Base-by-base conservation (phyloP, 2,329 filamentous ascomycete species). In the Trichophyton verrucosum region DNA sequence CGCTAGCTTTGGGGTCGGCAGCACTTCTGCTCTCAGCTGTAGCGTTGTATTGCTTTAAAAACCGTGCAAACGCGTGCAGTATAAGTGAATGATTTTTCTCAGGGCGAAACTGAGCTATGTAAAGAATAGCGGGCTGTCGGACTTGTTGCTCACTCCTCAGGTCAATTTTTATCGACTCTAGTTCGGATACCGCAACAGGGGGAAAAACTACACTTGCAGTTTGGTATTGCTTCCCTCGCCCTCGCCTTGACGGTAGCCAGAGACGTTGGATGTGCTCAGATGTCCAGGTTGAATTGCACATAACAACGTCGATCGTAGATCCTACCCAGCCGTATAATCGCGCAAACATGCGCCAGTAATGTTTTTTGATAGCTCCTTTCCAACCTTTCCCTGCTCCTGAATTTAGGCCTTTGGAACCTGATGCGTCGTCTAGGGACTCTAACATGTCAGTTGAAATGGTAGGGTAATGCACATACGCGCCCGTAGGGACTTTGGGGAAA, bases 371-470 rank as follows among this genome's bases (percentile, higher is more conserved):
- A 4, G 74, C 71, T 9, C 92, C 92, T 62, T 83, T 85, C 30
- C 81, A 69, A 0, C 92, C 92, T 33, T 78, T 80, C 1, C 91
- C 92, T 60, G 88, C 81, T 36, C 92, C 91, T 3, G 91, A 88
- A 71, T 97, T 94, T 61, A 95, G 79, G 2, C 92, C 88, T 74
- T 83, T 86, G 60, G 72, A 73, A 13, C 85, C 87, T 56, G 78
- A 81, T 38, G 72, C 73, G 7, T 87, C 83, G 66, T 91, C 83
- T 3, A 96, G 83, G 17, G 89, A 92, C 22, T 84, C 82, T 3
- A 99, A 83, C 94, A 99, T 99, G 69, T 99, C 94, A 58, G 91
- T 99, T 2, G 91, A 96, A 60, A 99, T 99, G 61, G 92, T 97
- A 0, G 94, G 94, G 71, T 97, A 99, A 76, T 99, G 94, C 0